Evolutionary conservation across 1,284 basidiomycete genomes (phyloP), one percentile per base, ranked within the genome.

Genomic region (Heterobasidion occidentale): DNA sequence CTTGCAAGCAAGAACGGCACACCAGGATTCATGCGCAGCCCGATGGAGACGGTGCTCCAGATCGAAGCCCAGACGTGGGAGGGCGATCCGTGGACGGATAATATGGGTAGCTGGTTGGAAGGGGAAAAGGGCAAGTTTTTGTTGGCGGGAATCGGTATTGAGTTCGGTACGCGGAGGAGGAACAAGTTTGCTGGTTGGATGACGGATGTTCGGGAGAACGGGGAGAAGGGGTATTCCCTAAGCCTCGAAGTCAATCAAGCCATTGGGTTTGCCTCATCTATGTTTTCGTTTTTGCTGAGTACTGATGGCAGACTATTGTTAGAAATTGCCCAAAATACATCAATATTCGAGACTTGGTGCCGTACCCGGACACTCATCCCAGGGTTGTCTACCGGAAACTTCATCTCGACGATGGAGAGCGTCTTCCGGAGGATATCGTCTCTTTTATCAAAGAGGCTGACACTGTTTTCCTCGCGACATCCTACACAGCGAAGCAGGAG

Each of bases 261-360:
- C 4, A 68, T 85, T 35, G 83, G 81, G 83, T 84, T 61, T 36
- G 64, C 50, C 9, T 55, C 35, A 20, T 33, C 42, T 51, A 12
- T 46, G 27, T 35, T 19, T 36, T 52, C 59, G 12, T 9, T 19
- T 12, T 46, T 52, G 38, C 54, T 34, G 35, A 14, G 36, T 36
- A 44, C n/a, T 36, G 4, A 15, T 57, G 12, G 56, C 44, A 8
- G 34, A 34, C 27, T 27, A 5, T 36, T 35, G 33, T 11, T 55
- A 86, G 84, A 44, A 83, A 84, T 55, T 86, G 83, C 61, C 84
- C 83, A 8, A 86, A 85, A 62, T 87, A 87, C 60, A 86, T 86
- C 61, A 81, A 75, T 51, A 63, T 78, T 44, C 77, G 82, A 11
- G 71, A 79, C 9, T 68, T 85, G 11, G 63, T 69, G 19, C 70